These are phyloP conservation scores for Erythrobasidium hasegawianum DNA, from an alignment of 1,284 basidiomycete genomes.

Conservation along the genomic window DNA sequence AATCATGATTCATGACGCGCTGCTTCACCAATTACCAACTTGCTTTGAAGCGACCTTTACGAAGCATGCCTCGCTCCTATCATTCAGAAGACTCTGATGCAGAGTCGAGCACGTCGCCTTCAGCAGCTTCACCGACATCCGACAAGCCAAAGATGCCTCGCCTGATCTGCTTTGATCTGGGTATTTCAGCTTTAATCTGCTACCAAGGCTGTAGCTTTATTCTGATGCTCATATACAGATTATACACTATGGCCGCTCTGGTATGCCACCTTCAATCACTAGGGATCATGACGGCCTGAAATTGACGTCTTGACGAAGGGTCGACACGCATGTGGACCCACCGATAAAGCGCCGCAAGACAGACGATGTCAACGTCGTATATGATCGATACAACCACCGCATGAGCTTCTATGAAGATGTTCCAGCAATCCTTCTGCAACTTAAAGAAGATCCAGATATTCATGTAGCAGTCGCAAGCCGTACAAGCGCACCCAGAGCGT, in stretches of 20 bases:
- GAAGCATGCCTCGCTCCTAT: too few relatives aligned
- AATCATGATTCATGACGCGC: too few relatives aligned
- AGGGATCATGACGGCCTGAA: neutral
- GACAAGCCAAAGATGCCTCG: conserved; percentile 54
- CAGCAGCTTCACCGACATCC: neutral
- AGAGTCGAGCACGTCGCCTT: neutral
- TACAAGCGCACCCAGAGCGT: conserved; percentile 67
- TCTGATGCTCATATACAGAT: neutral
- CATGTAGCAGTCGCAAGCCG: conserved; percentile 71
- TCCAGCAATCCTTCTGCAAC: conserved; percentile 64
- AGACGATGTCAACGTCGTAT: conserved; percentile 59
- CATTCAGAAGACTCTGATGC: too few relatives aligned
- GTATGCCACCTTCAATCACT: neutral
- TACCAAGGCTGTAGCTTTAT: too few relatives aligned
- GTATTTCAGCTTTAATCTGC: conserved; percentile 55
- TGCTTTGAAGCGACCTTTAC: too few relatives aligned
- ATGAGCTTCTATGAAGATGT: conserved; percentile 61
- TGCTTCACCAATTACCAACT: too few relatives aligned
- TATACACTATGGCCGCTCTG: conserved; percentile 31
- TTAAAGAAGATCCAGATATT: conserved; percentile 55
- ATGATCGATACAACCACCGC: conserved; percentile 56
- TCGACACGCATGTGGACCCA: conserved; percentile 52
- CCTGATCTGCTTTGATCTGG: conserved; percentile 75
- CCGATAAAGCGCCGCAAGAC: conserved; percentile 60
- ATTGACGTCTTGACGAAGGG: conserved; percentile 5